Evolutionary conservation across 1,284 basidiomycete genomes (phyloP).

Genomic region (Pascua guehoae): DNA sequence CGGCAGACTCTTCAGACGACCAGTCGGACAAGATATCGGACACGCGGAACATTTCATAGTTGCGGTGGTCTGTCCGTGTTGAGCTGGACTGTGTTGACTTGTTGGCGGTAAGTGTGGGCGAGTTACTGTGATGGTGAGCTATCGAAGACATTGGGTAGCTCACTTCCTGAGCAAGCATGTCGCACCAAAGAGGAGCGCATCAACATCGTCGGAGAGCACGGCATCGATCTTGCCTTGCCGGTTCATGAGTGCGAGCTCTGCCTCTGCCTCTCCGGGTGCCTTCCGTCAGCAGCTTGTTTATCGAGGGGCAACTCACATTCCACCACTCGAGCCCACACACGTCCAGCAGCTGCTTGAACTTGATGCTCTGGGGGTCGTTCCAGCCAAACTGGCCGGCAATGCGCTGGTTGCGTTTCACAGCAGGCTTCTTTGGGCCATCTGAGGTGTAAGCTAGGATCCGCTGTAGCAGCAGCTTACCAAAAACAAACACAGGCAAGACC

Average conservation of each 20-base stretch:
- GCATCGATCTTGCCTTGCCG: conserved; percentile 77
- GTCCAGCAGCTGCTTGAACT: conserved; percentile 76
- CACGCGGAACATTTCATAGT: conserved; percentile 64
- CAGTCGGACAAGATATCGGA: conserved; percentile 51
- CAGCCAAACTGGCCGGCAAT: conserved; percentile 50
- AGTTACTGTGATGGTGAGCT: conserved; percentile 56
- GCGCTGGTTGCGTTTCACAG: conserved; percentile 69
- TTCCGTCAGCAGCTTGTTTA: conserved; percentile 30
- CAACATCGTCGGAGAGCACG: conserved; percentile 88
- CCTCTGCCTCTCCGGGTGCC: conserved; percentile 95
- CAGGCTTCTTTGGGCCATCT: conserved; percentile 77
- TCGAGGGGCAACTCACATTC: conserved; percentile 54
- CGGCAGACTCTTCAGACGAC: conserved; percentile 22
- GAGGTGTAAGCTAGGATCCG: background rate
- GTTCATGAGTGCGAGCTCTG: conserved; percentile 86
- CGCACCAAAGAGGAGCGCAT: conserved; percentile 87
- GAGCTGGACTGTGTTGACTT: conserved; percentile 12
- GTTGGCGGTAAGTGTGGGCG: conserved; percentile 56
- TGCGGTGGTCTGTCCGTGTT: conserved; percentile 56
- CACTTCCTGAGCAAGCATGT: conserved; percentile 73
- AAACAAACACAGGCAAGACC: conserved; percentile 85
- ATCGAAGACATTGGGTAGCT: conserved; percentile 13
- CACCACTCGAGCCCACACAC: conserved; percentile 86
- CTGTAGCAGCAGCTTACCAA: conserved; percentile 52
- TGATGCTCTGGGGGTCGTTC: conserved; percentile 60